Conservation (phyloP, 768 basidiomycete genomes). For the Boletus barrowsii region DNA sequence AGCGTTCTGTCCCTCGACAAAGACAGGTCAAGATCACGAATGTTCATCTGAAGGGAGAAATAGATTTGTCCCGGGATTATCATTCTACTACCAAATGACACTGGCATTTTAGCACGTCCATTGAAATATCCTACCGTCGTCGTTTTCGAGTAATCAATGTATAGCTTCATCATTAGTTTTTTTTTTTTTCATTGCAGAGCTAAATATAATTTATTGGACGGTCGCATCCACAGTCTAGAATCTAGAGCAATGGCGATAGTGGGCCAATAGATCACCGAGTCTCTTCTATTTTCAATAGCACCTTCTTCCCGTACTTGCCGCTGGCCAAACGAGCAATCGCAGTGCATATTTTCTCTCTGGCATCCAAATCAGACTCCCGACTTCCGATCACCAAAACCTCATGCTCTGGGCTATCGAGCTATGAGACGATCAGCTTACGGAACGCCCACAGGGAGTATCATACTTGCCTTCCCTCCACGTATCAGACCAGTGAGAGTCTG, state of each 20-base stretch:
- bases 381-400: conserved; percentile 57
- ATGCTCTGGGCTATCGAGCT: conserved; percentile 70
- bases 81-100: conserved; percentile 27
- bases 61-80: conserved; percentile 81
- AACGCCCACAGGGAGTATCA: neutral
- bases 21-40: conserved; percentile 85
- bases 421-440: conserved; percentile 1
- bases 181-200: too few relatives aligned
- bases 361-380: conserved; percentile 38
- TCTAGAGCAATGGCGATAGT: neutral
- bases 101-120: neutral
- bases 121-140: neutral
- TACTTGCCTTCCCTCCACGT: conserved; percentile 47
- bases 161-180: neutral
- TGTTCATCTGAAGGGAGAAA: conserved; percentile 79
- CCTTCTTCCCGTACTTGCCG: conserved; percentile 49
- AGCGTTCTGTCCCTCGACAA: conserved; percentile 67
- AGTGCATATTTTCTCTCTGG: conserved; percentile 32
- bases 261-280: conserved; percentile 1
- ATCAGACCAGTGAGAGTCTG: conserved; percentile 51
- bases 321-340: conserved; percentile 31
- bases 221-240: too few relatives aligned
- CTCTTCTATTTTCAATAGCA: conserved; percentile 41
- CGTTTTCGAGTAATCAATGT: neutral
- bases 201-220: neutral